Evolutionary conservation across 352 stramenopile species (phyloP).

Genomic region (Globisporangium canariense): DNA sequence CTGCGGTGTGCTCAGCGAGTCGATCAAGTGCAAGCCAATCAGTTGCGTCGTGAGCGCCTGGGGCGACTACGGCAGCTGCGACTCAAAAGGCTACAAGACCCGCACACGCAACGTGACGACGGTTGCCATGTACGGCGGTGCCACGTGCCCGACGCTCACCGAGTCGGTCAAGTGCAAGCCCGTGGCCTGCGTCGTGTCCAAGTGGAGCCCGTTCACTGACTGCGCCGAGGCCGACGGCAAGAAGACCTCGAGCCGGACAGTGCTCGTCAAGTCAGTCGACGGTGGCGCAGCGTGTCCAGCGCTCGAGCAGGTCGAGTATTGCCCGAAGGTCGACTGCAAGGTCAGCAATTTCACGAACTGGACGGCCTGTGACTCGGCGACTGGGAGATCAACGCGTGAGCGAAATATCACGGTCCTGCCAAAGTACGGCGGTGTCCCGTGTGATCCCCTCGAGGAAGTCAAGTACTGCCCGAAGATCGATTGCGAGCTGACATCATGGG

Average conservation of each 20-base stretch:
- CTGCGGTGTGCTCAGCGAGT: conserved; percentile 28
- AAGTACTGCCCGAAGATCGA: conserved; percentile 36
- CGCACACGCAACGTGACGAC: conserved; percentile 34
- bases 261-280: conserved; percentile 32
- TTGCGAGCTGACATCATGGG: conserved; percentile 31
- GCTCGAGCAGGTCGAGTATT: conserved; percentile 36
- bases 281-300: conserved; percentile 38
- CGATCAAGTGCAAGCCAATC: conserved; percentile 37
- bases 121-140: conserved; percentile 27
- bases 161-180: conserved; percentile 52
- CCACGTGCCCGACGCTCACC: conserved; percentile 34
- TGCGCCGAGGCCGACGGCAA: conserved; percentile 32
- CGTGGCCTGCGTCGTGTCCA: conserved; percentile 50
- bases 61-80: conserved; percentile 36
- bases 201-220: conserved; percentile 36
- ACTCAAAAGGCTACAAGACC: conserved; percentile 33
- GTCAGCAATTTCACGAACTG: conserved; percentile 32
- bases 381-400: conserved; percentile 20
- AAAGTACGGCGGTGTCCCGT: conserved; percentile 14
- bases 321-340: conserved; percentile 43
- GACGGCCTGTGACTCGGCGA: conserved; percentile 23
- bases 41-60: conserved; percentile 51
- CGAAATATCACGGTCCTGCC: conserved; percentile 15
- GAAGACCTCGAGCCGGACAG: conserved; percentile 33
- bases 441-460: conserved; percentile 19